These are phyloP conservation scores for Dentipellis sp. DNA, from an alignment of 768 basidiomycete species.

Conservation along the genomic window DNA sequence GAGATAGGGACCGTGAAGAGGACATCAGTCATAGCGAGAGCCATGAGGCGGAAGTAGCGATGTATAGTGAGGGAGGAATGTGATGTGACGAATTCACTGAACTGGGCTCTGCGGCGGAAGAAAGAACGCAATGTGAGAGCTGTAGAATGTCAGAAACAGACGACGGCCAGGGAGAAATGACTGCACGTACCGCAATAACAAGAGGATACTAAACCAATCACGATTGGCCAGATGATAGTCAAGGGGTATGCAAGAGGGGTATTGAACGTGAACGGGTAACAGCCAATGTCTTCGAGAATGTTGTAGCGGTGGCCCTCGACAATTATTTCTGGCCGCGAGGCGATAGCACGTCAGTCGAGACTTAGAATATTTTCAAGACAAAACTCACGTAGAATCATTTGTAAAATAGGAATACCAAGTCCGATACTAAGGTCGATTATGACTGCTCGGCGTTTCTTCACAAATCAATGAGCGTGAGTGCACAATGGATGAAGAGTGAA, in stretches of 20 bases:
- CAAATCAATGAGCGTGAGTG: not conserved
- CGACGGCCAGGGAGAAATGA: no score
- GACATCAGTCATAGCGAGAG: slow-evolving; percentile 22
- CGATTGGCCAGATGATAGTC: slow-evolving; percentile 19
- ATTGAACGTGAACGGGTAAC: slow-evolving; percentile 34
- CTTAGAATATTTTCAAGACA: no score
- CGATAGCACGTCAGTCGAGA: no score
- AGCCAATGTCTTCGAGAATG: slow-evolving; percentile 47
- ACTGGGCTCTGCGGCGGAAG: slow-evolving; percentile 16
- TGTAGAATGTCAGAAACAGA: not conserved
- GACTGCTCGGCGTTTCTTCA: not conserved
- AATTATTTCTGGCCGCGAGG: slow-evolving; percentile 48
- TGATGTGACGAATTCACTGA: slow-evolving; percentile 20
- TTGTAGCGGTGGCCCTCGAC: slow-evolving; percentile 55
- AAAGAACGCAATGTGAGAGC: slow-evolving; percentile 20
- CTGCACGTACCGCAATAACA: not conserved
- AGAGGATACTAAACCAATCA: slow-evolving; percentile 19
- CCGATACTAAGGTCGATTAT: not conserved
- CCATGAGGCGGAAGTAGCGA: slow-evolving; percentile 36
- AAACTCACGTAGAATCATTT: not conserved
- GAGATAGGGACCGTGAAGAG: slow-evolving; percentile 24
- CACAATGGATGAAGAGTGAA: not conserved
- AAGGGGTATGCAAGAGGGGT: slow-evolving; percentile 26
- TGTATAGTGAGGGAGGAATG: slow-evolving; percentile 29
- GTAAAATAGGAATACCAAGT: not conserved